phyloP scores from a whole-genome alignment of 345 rosid genomes.

The Lepidium aucheri region DNA sequence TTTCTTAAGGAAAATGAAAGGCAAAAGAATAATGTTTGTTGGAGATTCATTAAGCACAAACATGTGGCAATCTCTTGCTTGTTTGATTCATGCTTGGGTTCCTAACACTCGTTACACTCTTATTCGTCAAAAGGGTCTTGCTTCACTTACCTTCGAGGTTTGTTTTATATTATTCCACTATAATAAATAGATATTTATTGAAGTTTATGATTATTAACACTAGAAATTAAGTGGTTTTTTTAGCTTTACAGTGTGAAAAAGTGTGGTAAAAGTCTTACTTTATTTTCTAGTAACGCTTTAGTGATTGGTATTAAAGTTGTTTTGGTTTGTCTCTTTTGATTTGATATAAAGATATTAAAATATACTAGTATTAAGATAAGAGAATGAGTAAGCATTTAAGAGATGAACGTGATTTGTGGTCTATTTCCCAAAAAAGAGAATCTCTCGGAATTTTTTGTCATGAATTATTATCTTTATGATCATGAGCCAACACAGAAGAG shows the following conservation, averaged over 20 bases:
- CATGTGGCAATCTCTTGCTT: constrained; percentile 77
- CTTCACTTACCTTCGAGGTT: constrained; percentile 66
- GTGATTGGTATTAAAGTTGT: not conserved
- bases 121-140: constrained; percentile 37
- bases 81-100: constrained; percentile 61
- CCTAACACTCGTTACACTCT: constrained; percentile 51
- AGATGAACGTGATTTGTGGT: constrained; percentile 28
- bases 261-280: not conserved
- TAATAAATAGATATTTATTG: not conserved
- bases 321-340: constrained; percentile 15
- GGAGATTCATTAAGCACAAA: constrained; percentile 88
- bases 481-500: not conserved
- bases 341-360: constrained; percentile 16
- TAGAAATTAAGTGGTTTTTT: not conserved
- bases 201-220: not conserved
- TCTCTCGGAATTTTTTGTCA: constrained; percentile 18
- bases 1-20: constrained; percentile 73
- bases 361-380: not conserved
- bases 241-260: constrained; percentile 4
- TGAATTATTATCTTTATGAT: constrained; percentile 17
- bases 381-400: constrained; percentile 24
- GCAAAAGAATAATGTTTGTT: constrained; percentile 95
- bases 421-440: constrained; percentile 28
- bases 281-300: not conserved
- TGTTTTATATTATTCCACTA: not conserved